Evolutionary conservation across 1,284 basidiomycete genomes (phyloP).

Genomic region (Termitomyces sp.): DNA sequence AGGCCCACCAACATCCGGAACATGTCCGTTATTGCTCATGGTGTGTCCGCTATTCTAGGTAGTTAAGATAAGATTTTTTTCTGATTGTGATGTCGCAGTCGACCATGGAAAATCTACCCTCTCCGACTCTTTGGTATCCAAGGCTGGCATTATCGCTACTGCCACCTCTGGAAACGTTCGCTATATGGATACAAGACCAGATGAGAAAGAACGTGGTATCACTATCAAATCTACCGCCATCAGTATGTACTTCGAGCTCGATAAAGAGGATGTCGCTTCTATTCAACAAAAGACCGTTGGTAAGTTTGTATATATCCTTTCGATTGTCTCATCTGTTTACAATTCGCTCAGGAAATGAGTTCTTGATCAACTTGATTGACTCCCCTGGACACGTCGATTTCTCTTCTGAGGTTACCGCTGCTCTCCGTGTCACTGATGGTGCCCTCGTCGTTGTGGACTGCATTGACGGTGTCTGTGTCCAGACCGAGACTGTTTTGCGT

Average conservation of each 20-base stretch:
- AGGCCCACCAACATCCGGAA: conserved; percentile 91
- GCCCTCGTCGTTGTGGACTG: conserved; percentile 99
- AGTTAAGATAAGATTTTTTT: conserved; percentile 11
- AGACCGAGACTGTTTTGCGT: conserved; percentile 99
- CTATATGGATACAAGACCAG: conserved; percentile 96
- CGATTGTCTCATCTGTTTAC: conserved; percentile 17
- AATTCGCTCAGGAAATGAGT: conserved; percentile 71
- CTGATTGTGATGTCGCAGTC: conserved; percentile 46
- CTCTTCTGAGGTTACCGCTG: conserved; percentile 99
- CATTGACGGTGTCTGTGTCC: conserved; percentile 99
- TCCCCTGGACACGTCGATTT: conserved; percentile 99
- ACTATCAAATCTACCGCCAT: conserved; percentile 99
- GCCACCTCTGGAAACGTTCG: conserved; percentile 95
- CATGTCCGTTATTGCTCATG: conserved; percentile 98
- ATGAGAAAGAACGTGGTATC: conserved; percentile 99
- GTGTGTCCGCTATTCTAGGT: conserved; percentile 33
- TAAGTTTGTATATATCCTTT: not conserved
- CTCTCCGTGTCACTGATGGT: conserved; percentile 99
- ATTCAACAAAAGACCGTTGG: conserved; percentile 92
- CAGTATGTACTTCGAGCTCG: conserved; percentile 98
- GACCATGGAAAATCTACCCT: conserved; percentile 99
- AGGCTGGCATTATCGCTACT: conserved; percentile 98
- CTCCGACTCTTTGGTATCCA: conserved; percentile 97
- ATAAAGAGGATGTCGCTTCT: conserved; percentile 80
- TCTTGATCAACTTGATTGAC: conserved; percentile 99